Conservation (phyloP, 768 basidiomycete species). For the Suillus placidus region DNA sequence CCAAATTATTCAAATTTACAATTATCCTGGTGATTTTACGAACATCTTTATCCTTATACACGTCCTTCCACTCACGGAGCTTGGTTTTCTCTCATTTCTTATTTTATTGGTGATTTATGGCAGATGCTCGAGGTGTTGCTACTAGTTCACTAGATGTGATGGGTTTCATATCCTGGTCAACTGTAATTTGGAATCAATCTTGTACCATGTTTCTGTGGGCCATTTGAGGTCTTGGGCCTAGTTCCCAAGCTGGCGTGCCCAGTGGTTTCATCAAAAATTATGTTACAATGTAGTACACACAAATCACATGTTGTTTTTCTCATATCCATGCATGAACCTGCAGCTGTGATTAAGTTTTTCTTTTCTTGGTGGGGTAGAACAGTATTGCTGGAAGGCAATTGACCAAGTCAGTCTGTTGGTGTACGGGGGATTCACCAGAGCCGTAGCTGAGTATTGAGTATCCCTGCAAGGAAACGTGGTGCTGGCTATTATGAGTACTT, state of each 20-base stretch:
- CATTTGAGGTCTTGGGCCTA: background rate
- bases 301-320: background rate
- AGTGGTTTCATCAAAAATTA: background rate
- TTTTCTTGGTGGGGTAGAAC: background rate
- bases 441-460: background rate
- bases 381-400: background rate
- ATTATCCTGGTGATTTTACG: slow-evolving; percentile 28
- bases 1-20: slow-evolving; percentile 24
- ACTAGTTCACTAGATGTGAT: slow-evolving; percentile 3
- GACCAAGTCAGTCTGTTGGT: background rate
- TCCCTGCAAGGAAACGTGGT: background rate
- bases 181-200: slow-evolving; percentile 9
- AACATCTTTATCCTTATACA: background rate
- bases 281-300: background rate
- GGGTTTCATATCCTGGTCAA: background rate
- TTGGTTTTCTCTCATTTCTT: slow-evolving; percentile 12
- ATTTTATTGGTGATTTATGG: slow-evolving; percentile 5
- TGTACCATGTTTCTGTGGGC: background rate
- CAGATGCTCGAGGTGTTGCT: background rate
- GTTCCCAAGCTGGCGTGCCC: background rate
- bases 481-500: background rate
- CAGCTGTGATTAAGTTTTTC: background rate
- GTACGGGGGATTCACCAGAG: background rate
- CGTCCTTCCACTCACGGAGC: slow-evolving; percentile 14
- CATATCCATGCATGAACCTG: background rate